Base-by-base conservation (phyloP, 164 flowering plant genomes). In the Echeveria elegans region DNA sequence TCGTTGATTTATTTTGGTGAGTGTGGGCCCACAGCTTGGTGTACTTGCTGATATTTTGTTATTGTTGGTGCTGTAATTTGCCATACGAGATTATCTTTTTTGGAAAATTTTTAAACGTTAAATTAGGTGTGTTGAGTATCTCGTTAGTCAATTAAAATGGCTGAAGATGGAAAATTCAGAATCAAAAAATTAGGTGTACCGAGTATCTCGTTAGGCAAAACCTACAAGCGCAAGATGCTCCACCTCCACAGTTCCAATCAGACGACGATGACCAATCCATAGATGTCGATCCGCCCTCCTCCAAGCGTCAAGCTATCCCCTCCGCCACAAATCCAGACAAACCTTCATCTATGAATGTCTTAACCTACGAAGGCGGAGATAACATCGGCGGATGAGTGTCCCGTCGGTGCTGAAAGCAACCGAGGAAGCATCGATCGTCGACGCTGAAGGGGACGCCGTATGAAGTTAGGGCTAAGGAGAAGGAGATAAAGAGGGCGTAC, bases 381-480 rank as follows among this genome's bases (percentile, higher is more conserved):
- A 89, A 88, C 5, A 87, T 95, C 7, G 92, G 96, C 5, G 97
- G 97, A 3, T 85, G 63, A 65, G 97, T 88, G 14, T 92, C 99
- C 6, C 97, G 97, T 0, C 78, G 97, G 70, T 86, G 80, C 62
- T 95, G 99, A 97, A 95, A 92, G 82, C 86, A 82, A 82, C 80
- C 81, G 60, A 66, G 92, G 66, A 77, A 75, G 67, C 87, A 73
- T 10, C 74, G 99, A 19, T 68, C 96, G n/a, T 88, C 96, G 69
- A 85, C 96, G 73, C 18, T 52, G 60, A 72, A 76, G 47, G 74
- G 84, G 18, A 41, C 78, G 71, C 23, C 77, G 30, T 78, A 76
- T 60, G 97, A 92, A 85, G 78, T 83, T 77, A 68, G 97, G 64
- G 74, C 69, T 72, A 77, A 69, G 72, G 69, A 85, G 83, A 95